These are phyloP conservation scores for Endoconidiophora polonica DNA, from an alignment of 2,329 filamentous ascomycete genomes.

Conservation along the genomic window DNA sequence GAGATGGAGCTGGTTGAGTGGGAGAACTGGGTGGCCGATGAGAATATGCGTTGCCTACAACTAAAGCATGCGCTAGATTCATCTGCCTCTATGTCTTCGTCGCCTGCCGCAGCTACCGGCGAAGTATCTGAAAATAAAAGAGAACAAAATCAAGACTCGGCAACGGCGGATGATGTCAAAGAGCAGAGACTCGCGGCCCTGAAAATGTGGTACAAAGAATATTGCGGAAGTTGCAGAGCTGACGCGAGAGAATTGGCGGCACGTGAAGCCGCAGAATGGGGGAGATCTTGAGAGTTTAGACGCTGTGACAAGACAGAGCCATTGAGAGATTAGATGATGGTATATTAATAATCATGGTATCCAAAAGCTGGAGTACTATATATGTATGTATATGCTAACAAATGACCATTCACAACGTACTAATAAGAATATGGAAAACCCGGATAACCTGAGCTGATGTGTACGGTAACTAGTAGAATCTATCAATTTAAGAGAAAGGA, in stretches of 20 bases:
- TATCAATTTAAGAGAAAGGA: too few species aligned
- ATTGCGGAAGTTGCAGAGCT: constrained; percentile 38
- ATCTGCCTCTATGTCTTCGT: background rate
- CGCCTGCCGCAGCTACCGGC: constrained; percentile 15
- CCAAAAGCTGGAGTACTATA: too few species aligned
- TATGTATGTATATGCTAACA: too few species aligned
- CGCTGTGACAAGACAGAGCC: too few species aligned
- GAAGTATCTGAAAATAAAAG: constrained; percentile 21
- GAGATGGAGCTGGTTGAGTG: constrained; percentile 79
- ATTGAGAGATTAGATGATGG: too few species aligned
- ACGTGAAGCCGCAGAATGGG: background rate
- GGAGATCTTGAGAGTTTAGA: too few species aligned
- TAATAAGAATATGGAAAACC: too few species aligned
- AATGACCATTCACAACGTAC: too few species aligned
- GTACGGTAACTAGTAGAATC: too few species aligned
- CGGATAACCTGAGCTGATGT: too few species aligned
- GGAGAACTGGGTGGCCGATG: constrained; percentile 79
- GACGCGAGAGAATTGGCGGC: constrained; percentile 24
- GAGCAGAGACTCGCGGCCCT: constrained; percentile 23
- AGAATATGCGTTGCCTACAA: constrained; percentile 59
- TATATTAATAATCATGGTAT: too few species aligned
- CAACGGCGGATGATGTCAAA: constrained; percentile 18
- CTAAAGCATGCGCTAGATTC: constrained; percentile 18
- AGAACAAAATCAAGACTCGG: constrained; percentile 19
- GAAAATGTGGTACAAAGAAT: constrained; percentile 32